Evolutionary conservation across 148 eudicot genomes (phyloP).

Genomic region (Camellia lanceoleosa): DNA sequence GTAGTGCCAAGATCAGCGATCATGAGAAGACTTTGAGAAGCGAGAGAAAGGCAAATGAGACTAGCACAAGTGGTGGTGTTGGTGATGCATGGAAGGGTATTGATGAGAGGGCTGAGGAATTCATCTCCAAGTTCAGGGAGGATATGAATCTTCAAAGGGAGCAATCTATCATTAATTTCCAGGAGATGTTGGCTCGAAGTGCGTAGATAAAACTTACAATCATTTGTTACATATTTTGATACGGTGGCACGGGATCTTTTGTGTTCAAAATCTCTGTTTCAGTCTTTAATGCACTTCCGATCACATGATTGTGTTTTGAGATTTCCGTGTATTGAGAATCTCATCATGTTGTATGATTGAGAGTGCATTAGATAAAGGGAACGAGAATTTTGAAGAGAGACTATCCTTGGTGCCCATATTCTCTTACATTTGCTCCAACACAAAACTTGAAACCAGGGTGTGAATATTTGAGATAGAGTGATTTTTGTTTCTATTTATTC

Average conservation of each 20-base stretch:
- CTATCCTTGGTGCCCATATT: background rate
- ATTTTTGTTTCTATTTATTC: background rate
- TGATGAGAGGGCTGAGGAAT: conserved; percentile 79
- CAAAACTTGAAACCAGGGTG: background rate
- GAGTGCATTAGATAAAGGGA: background rate
- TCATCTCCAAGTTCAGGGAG: conserved; percentile 53
- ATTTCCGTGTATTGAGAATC: too few species aligned
- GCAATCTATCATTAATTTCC: conserved; percentile 57
- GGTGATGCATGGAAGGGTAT: conserved; percentile 34
- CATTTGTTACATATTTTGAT: too few species aligned
- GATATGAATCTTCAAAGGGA: conserved; percentile 64
- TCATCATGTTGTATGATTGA: background rate
- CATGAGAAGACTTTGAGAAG: background rate
- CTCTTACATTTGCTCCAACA: background rate
- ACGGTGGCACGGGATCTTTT: background rate
- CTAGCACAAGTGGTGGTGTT: background rate
- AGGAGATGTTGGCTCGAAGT: conserved; percentile 70
- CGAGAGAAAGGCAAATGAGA: too few species aligned
- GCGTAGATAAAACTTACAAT: conserved; percentile 8
- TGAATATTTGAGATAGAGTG: conserved; percentile 2
- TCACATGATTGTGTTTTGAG: too few species aligned
- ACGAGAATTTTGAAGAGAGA: background rate
- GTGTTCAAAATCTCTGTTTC: background rate
- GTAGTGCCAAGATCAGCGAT: background rate
- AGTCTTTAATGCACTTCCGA: background rate